Percentiles rank a stretch among this genome's conserved stretches.
phyloP scores from a whole-genome alignment of 1,284 basidiomycete genomes.

The Meripilus lineatus region DNA sequence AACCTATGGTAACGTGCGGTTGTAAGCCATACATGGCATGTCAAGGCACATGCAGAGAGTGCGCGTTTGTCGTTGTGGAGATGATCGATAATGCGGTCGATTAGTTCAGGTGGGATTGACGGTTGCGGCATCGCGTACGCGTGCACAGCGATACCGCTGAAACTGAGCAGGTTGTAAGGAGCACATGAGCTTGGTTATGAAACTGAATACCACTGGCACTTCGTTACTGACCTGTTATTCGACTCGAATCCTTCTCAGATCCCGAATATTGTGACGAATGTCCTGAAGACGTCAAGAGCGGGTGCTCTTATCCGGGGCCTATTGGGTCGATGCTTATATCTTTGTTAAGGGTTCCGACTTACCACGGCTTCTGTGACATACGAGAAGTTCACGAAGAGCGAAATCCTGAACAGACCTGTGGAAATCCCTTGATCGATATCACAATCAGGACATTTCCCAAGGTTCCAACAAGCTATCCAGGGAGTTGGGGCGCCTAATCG shows the following conservation, averaged over 20 bases:
- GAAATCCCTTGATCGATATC: background rate
- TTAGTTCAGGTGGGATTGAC: background rate
- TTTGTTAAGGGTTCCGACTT: too few relatives aligned
- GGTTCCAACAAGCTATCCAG: too few relatives aligned
- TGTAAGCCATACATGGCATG: conserved; percentile 26
- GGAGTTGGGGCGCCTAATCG: too few relatives aligned
- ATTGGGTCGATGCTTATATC: too few relatives aligned
- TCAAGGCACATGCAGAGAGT: conserved; percentile 25
- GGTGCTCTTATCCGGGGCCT: too few relatives aligned
- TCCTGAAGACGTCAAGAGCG: too few relatives aligned
- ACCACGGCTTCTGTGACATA: background rate
- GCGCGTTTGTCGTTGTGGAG: conserved; percentile 16
- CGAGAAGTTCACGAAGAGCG: background rate
- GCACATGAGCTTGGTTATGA: background rate
- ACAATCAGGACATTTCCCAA: too few relatives aligned
- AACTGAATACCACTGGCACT: background rate
- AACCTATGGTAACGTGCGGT: conserved; percentile 25
- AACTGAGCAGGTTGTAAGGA: background rate
- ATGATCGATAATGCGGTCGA: background rate
- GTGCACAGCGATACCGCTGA: too few relatives aligned
- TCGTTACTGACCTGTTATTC: background rate
- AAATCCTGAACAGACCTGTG: background rate
- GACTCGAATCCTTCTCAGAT: background rate
- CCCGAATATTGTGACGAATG: background rate
- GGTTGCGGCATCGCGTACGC: background rate